A percentile compares a stretch with the other conserved stretches of the same genome.
These are phyloP conservation scores for Tilletia horrida DNA, from an alignment of 1,284 basidiomycete species.

Conservation along the genomic window DNA sequence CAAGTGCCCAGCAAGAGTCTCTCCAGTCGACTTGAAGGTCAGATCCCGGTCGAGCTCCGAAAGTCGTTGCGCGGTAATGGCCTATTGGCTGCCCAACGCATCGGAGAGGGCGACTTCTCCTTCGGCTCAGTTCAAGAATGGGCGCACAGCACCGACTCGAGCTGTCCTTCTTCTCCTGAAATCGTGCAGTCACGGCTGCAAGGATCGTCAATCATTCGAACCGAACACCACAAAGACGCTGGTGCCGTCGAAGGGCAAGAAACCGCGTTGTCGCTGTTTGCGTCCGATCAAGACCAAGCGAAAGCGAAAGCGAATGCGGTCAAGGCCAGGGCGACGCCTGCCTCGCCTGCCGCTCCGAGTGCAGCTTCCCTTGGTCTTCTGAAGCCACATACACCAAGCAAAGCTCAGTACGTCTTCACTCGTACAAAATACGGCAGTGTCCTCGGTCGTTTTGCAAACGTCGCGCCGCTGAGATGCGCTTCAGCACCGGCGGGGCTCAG, in stretches of 20 bases:
- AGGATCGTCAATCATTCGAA: too few species aligned
- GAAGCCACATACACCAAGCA: conserved; percentile 13
- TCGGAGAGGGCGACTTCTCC: conserved; percentile 3
- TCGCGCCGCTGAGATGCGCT: conserved; percentile 1
- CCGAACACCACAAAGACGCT: too few species aligned
- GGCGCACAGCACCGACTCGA: neutral
- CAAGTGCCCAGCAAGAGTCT: neutral
- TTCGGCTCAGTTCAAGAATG: conserved; percentile 2
- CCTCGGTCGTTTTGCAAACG: neutral
- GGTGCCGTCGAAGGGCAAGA: too few species aligned
- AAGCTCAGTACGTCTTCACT: conserved; percentile 10
- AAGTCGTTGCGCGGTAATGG: neutral
- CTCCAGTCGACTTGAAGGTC: neutral
- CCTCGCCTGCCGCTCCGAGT: neutral
- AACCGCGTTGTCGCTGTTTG: too few species aligned
- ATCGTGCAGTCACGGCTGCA: too few species aligned
- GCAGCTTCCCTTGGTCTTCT: neutral
- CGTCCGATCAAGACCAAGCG: neutral
- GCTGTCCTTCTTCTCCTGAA: neutral
- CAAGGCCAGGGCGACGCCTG: neutral
- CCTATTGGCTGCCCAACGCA: neutral
- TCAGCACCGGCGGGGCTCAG: conserved; percentile 2
- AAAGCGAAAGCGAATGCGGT: neutral
- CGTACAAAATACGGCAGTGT: neutral
- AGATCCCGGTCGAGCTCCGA: neutral